Base-by-base conservation (phyloP, 2,329 filamentous ascomycete genomes). In the Tothia fuscella region DNA sequence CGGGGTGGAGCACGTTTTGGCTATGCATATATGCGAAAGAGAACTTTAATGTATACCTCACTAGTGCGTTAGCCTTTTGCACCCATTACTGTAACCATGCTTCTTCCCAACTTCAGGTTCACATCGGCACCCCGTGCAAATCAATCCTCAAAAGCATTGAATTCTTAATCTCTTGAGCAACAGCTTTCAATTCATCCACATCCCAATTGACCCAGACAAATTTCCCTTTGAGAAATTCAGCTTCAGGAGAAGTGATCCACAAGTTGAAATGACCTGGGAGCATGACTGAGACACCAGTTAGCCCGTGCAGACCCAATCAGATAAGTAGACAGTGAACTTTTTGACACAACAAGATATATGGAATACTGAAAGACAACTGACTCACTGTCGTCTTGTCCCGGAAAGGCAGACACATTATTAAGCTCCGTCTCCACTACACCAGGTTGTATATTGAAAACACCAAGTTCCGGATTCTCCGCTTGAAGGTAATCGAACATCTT, bases 371-470 rank as follows among this genome's bases (percentile, higher is more conserved):
- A n/a, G n/a, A n/a, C n/a, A n/a, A n/a, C n/a, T n/a, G n/a, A 31
- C 51, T 55, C 49, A 56, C 56, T 51, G 29, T 56, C 42, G 47
- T 58, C 56, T 46, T 51, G 45, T 14, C 49, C 48, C 3, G 50
- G 52, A 7, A 51, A 22, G 41, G 6, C 25, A 6, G 38, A 39
- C 7, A 12, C 20, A 7, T 40, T 13, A 10, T 39, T 38, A 45
- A 61, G 58, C n/a, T 57, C 52, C 6, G 61, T 62, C 5, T 52
- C 49, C 1, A 59, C 49, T 3, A 62, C 47, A 5, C 59, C 60
- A 1, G 60, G 62, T 25, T 62, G 53, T 1, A 63, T 40, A 6
- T 49, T 48, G 2, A 56, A 42, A 5, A 55, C 49, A 12, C 54
- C 57, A 12, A 63, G 47, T 12, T 55, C 48, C 1, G 59, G 55